Base-by-base conservation (phyloP, 257 asterid genomes). In the Leptodermis oblonga region DNA sequence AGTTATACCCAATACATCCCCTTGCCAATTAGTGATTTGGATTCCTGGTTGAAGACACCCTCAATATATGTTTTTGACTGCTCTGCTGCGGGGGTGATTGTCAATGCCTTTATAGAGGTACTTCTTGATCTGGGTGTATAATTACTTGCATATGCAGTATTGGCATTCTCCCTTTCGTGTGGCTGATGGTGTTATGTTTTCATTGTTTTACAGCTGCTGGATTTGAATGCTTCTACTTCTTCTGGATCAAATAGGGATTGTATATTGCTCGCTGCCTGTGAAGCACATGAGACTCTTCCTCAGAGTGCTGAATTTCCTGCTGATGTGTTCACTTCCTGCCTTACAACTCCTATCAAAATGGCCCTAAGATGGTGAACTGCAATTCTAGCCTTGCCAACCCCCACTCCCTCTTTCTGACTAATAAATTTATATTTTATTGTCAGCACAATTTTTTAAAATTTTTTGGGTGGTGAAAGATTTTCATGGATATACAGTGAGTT, bases 251-350 rank as follows among this genome's bases (percentile, higher is more conserved):
- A 74, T 41, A 82, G 86, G 78, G 89, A 86, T 76, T 78, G 97
- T 79, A 91, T 94, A 76, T 82, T 94, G 87, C 95, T 94, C 70
- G 99, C 96, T 18, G 97, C 99, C 59, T 94, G 99, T 80, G 83
- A 80, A 83, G 84, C 83, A 65, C 84, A 79, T 14, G 97, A 94
- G 84, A 87, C 95, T 10, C 98, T 94, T 75, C 99, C 99, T 4
- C 99, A 87, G 82, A 94, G 96, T 85, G 95, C 86, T 70, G 98
- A 91, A 60, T 91, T 87, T 83, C 98, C 98, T 67, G 98, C 99
- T 26, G 99, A 94, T 73, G 89, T 94, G 68, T 94, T 94, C 79
- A 94, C 99, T 56, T 87, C 98, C 70, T 94, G 99, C 86, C 92
- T 90, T 74, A 92, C 97, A 22, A 92, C 98, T 45, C 98, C 98